Percentiles rank a stretch among this genome's conserved stretches.
phyloP scores from a whole-genome alignment of 306 rosid genomes.

The Cotoneaster glaucophyllus region DNA sequence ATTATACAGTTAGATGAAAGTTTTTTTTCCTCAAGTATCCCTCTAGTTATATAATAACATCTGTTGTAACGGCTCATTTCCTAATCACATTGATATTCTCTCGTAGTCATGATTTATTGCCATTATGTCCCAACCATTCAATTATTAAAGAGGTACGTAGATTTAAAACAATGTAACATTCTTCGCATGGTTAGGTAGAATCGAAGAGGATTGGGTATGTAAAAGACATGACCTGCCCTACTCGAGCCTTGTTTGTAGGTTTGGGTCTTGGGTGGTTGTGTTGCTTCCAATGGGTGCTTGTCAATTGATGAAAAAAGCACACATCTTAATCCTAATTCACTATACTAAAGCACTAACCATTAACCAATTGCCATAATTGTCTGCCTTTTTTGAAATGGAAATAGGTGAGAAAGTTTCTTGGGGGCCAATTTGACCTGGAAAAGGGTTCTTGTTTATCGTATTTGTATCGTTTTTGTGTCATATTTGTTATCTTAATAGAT shows the following conservation, averaged over 20 bases:
- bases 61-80: too few species aligned
- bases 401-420: too few species aligned
- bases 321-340: too few species aligned
- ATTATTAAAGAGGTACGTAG: background rate
- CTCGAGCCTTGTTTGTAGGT: too few species aligned
- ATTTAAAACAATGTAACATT: background rate
- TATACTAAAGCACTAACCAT: background rate
- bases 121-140: background rate
- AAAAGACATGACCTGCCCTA: background rate
- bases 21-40: too few species aligned
- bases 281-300: background rate
- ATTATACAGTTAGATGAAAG: too few species aligned
- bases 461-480: too few species aligned
- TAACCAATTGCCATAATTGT: background rate
- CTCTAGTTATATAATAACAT: too few species aligned
- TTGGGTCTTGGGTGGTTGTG: background rate
- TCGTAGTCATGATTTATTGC: background rate
- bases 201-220: background rate
- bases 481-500: too few species aligned
- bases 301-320: background rate
- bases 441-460: too few species aligned
- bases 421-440: too few species aligned
- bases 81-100: too few species aligned
- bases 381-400: background rate
- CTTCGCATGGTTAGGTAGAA: background rate